phyloP scores from a whole-genome alignment of 1,139 yeast genomes.

The Geotrichum klebahnii region DNA sequence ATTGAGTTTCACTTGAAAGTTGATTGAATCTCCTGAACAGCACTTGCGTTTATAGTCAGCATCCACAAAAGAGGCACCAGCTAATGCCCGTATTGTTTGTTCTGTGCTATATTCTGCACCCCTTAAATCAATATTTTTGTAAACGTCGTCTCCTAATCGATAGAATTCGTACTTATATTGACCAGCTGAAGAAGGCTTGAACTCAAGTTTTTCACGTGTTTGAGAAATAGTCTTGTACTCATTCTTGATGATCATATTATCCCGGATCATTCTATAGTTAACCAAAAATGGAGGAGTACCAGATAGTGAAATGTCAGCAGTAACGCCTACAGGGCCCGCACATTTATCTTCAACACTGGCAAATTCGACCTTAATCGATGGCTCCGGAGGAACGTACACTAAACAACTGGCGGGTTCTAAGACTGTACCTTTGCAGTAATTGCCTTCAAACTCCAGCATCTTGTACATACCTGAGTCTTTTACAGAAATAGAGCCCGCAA shows the following conservation, averaged over 20 bases:
- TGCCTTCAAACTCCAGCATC: constrained; percentile 51
- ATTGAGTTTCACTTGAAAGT: constrained; percentile 55
- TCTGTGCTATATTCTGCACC: constrained; percentile 26
- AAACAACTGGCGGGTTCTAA: constrained; percentile 46
- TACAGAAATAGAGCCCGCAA: constrained; percentile 39
- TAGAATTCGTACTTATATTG: constrained; percentile 68
- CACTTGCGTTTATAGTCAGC: constrained; percentile 32
- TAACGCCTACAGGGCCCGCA: constrained; percentile 86
- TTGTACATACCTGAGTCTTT: constrained; percentile 61
- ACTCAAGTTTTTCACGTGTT: constrained; percentile 53
- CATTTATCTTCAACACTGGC: constrained; percentile 70
- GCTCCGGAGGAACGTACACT: constrained; percentile 48
- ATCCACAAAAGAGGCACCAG: constrained; percentile 39
- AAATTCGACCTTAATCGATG: constrained; percentile 45
- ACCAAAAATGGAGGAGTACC: constrained; percentile 83
- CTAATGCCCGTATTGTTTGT: constrained; percentile 39
- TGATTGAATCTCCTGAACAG: constrained; percentile 48
- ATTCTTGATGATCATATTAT: constrained; percentile 28
- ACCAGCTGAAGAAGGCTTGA: constrained; percentile 79
- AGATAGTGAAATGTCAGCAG: constrained; percentile 57
- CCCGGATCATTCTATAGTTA: constrained; percentile 51
- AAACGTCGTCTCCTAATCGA: constrained; percentile 39
- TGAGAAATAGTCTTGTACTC: constrained; percentile 28
- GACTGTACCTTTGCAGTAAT: constrained; percentile 62
- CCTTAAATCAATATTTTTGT: constrained; percentile 34